Conservation (phyloP, 306 rosid species). For the Acacia crassicarpa region DNA sequence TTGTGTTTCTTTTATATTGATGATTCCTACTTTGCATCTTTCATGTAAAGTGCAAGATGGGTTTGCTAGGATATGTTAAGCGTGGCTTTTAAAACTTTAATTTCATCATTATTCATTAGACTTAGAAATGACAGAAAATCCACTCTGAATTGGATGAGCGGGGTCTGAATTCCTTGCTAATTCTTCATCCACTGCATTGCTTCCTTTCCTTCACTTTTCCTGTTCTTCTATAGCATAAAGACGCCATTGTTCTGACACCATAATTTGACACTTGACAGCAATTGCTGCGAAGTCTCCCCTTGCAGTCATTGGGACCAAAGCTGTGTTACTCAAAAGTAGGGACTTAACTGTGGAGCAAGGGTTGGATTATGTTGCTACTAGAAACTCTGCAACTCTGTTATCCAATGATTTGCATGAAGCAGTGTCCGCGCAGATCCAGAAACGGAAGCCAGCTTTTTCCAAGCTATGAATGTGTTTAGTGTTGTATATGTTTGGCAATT, state of each 20-base stretch:
- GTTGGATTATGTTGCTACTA: conserved; percentile 80
- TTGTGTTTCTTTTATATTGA: not conserved
- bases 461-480: conserved; percentile 54
- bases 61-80: not conserved
- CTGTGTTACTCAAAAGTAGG: conserved; percentile 70
- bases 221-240: not conserved
- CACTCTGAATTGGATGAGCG: not conserved
- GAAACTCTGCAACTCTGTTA: conserved; percentile 69
- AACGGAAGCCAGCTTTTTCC: conserved; percentile 65
- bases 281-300: conserved; percentile 74
- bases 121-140: not conserved
- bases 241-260: not conserved
- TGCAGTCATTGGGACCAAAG: conserved; percentile 79
- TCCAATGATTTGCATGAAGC: conserved; percentile 74
- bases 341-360: conserved; percentile 77
- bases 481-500: not conserved
- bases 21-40: not conserved
- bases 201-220: not conserved
- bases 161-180: not conserved
- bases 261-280: conserved; percentile 42
- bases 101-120: conserved; percentile 4
- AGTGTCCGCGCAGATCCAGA: conserved; percentile 46
- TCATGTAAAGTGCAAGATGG: not conserved
- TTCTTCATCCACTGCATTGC: not conserved
- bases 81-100: not conserved